Conservation (phyloP, 768 basidiomycete species). For the Dioszegia aurantiaca region DNA sequence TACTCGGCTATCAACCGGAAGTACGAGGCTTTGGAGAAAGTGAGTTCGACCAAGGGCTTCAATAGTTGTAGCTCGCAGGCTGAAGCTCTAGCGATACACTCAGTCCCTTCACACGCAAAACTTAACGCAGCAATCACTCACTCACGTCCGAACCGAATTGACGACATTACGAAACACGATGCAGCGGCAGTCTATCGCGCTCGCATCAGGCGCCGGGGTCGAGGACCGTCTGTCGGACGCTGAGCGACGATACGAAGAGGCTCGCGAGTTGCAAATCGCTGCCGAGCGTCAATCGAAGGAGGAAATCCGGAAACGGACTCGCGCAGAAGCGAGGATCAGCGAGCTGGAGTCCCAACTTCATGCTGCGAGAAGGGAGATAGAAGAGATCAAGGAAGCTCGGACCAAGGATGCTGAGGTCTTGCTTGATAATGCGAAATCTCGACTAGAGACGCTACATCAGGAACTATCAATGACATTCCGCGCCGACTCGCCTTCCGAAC, state of each 20-base stretch:
- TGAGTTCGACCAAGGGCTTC: constrained; percentile 14
- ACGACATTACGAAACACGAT: constrained; percentile 35
- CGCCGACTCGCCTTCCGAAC: constrained; percentile 30
- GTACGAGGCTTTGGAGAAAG: constrained; percentile 49
- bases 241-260: constrained; percentile 41
- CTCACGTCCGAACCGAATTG: constrained; percentile 48
- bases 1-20: constrained; percentile 42
- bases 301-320: constrained; percentile 32
- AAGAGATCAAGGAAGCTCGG: constrained; percentile 40
- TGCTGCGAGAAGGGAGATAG: constrained; percentile 30
- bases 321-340: constrained; percentile 41
- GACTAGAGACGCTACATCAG: constrained; percentile 36
- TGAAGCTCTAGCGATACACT: constrained; percentile 39
- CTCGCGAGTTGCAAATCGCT: constrained; percentile 30
- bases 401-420: constrained; percentile 45
- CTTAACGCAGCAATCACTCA: constrained; percentile 49
- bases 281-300: constrained; percentile 40
- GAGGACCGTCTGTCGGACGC: constrained; percentile 40
- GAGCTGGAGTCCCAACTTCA: constrained; percentile 43
- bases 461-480: constrained; percentile 44
- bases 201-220: constrained; percentile 35
- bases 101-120: constrained; percentile 49
- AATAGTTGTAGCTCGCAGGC: neutral
- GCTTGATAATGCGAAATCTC: constrained; percentile 42
- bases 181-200: constrained; percentile 34